Evolutionary conservation across 192 early-diverging fungal species (phyloP).

Genomic region (Rhizophagus clarus): DNA sequence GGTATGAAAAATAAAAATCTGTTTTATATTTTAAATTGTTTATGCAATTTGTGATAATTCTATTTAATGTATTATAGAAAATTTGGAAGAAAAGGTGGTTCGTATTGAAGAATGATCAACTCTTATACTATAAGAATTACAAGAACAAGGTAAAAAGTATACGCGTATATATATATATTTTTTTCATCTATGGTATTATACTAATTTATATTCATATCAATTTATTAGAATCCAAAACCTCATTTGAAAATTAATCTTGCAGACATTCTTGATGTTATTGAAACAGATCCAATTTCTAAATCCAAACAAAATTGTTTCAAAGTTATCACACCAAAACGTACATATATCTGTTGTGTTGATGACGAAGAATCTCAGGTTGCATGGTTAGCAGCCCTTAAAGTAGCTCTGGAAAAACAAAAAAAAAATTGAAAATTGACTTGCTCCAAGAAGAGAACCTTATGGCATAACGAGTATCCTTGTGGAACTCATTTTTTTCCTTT

Average conservation of each 20-base stretch:
- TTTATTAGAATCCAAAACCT: conserved; percentile 50
- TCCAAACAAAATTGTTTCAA: conserved; percentile 55
- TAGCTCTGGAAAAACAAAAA: conserved; percentile 33
- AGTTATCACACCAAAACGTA: conserved; percentile 56
- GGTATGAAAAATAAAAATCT: conserved; percentile 31
- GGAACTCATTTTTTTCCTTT: background rate
- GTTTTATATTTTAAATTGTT: background rate
- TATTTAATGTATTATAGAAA: conserved; percentile 31
- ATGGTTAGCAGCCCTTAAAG: conserved; percentile 55
- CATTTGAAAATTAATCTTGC: conserved; percentile 51
- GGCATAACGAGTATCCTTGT: too few species aligned
- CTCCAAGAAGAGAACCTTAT: background rate
- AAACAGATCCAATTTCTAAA: conserved; percentile 56
- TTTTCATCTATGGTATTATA: background rate
- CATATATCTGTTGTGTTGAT: conserved; percentile 52
- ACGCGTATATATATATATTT: background rate
- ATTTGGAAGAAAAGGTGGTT: conserved; percentile 69
- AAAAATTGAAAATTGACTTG: background rate
- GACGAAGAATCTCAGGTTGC: conserved; percentile 47
- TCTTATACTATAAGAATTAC: conserved; percentile 63
- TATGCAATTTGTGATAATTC: conserved; percentile 10
- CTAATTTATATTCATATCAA: background rate
- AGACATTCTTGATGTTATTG: conserved; percentile 54
- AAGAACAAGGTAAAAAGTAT: conserved; percentile 43
- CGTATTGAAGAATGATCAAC: conserved; percentile 55